Evolutionary conservation across 148 eudicot species (phyloP).

Genomic region (Arctostaphylos glauca): DNA sequence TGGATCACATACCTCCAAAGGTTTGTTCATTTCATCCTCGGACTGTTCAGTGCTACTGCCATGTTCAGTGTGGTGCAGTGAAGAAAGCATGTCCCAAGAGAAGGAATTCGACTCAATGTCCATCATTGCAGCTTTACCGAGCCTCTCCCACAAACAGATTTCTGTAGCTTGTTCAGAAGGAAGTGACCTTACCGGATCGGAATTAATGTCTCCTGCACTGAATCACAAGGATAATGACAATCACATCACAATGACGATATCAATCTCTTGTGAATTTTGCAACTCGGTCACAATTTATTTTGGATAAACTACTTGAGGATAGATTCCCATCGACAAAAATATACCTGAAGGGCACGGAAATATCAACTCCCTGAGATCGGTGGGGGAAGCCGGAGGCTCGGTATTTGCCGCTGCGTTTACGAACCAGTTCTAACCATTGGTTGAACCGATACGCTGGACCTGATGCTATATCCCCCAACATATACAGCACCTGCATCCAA

Average conservation of each 20-base stretch:
- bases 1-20: constrained; percentile 69
- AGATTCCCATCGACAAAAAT: not conserved
- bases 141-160: constrained; percentile 78
- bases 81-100: constrained; percentile 87
- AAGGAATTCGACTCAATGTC: constrained; percentile 89
- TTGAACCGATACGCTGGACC: constrained; percentile 75
- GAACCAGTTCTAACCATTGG: constrained; percentile 95
- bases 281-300: too few species aligned
- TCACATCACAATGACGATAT: not conserved
- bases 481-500: constrained; percentile 75
- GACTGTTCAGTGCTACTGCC: constrained; percentile 74
- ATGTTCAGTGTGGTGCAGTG: constrained; percentile 93
- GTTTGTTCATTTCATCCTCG: constrained; percentile 84
- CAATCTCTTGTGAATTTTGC: not conserved
- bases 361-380: constrained; percentile 40
- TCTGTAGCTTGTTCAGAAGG: constrained; percentile 60
- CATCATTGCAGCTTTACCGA: constrained; percentile 82
- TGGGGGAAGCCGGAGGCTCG: constrained; percentile 72
- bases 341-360: constrained; percentile 62
- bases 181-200: constrained; percentile 34
- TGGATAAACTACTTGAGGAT: not conserved
- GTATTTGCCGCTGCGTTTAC: constrained; percentile 69
- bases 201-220: constrained; percentile 70
- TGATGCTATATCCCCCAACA: constrained; percentile 92
- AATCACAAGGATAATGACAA: constrained; percentile 20